Evolutionary conservation across 345 rosid species (phyloP), one percentile per base, ranked within the genome.

Genomic region (Eucalyptus viminalis): DNA sequence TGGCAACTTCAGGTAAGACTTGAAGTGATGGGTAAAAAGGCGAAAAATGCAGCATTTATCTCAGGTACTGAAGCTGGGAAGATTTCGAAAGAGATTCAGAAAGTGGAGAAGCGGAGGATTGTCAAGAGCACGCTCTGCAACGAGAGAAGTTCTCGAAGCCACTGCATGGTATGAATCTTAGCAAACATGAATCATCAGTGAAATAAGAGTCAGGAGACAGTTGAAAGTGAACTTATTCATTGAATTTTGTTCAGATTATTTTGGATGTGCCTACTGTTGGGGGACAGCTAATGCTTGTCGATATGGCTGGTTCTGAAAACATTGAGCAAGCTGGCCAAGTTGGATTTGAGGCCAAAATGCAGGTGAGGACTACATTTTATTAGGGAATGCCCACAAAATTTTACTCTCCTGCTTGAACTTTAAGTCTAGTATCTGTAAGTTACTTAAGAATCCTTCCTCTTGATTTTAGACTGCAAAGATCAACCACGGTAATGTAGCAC

Each of bases 241-340:
- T 88, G 88, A 45, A 29, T 56, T 50, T 88, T 27, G 37, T 60
- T 76, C 93, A 98, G 99, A 95, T 98, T 86, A 95, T 97, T 85
- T 96, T 98, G 67, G 99, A 98, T 94, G 99, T 97, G 44, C 99
- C 99, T 29, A 95, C 99, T 0, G 98, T 98, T 86, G 99, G 99
- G 53, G 99, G 99, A 91, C 93, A 96, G 87, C 92, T 98, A 87
- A 97, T 98, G 99, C 99, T 98, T 72, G 99, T 98, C 43, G 99
- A 98, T 88, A 98, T 98, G 99, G 99, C 99, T 81, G 99, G 99
- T 89, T 98, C 99, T 27, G 99, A 98, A 86, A 98, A 98, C 90
- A 97, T 98, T 50, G 99, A 98, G 89, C 99, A 96, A 92, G 99
- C 99, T 47, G 99, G 99, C 7, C 99, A 98, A 90, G 92, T 87